Percentiles rank a stretch among this genome's conserved stretches.
phyloP scores from a whole-genome alignment of 257 asterid genomes.

The Cinchona pubescens region DNA sequence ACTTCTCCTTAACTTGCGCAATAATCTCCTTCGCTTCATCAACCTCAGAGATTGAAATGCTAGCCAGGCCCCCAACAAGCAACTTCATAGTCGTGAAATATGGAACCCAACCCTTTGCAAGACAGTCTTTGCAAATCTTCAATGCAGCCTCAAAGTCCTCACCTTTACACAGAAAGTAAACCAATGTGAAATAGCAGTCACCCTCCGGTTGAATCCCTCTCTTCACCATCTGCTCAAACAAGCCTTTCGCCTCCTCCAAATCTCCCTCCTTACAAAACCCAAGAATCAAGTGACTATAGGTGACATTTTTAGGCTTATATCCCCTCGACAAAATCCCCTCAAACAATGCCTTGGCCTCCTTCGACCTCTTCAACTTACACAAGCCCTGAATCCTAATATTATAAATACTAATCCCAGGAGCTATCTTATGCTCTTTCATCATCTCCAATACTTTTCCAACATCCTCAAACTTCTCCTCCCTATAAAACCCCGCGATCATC shows the following conservation, averaged over 20 bases:
- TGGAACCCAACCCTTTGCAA: constrained; percentile 68
- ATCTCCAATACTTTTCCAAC: constrained; percentile 61
- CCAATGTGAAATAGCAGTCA: constrained; percentile 59
- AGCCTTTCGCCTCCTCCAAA: constrained; percentile 50
- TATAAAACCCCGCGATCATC: constrained; percentile 62
- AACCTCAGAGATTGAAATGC: constrained; percentile 49
- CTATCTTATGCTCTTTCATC: constrained; percentile 53
- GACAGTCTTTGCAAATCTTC: constrained; percentile 41
- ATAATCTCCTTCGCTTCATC: constrained; percentile 62
- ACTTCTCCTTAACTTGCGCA: constrained; percentile 52
- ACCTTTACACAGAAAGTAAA: constrained; percentile 54
- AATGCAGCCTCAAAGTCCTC: constrained; percentile 62
- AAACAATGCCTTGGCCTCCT: constrained; percentile 73
- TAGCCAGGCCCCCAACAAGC: constrained; percentile 71
- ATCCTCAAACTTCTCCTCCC: constrained; percentile 53
- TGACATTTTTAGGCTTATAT: constrained; percentile 49
- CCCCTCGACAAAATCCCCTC: constrained; percentile 57
- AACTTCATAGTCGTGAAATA: constrained; percentile 58
- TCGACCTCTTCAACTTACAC: constrained; percentile 61
- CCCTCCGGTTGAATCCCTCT: constrained; percentile 45
- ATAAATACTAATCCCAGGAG: constrained; percentile 47
- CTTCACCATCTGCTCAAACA: constrained; percentile 51
- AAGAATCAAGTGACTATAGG: constrained; percentile 56
- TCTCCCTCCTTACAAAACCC: constrained; percentile 70
- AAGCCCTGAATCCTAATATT: constrained; percentile 68